phyloP scores from a whole-genome alignment of 371 early-diverging fungal genomes.

The Chytridiales sp. region DNA sequence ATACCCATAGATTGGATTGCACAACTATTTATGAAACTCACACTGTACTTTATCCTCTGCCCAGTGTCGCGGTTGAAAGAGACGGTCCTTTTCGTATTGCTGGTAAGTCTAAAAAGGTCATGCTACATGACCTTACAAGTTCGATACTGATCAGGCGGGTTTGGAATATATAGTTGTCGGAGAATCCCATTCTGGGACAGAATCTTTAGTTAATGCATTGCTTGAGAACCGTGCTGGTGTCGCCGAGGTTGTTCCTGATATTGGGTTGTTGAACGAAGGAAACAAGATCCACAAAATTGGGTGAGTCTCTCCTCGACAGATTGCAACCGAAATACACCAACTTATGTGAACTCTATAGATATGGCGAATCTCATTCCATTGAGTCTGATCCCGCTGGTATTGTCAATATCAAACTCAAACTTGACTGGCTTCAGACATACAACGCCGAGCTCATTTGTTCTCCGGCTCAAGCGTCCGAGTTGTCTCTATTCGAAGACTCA shows the following conservation, averaged over 20 bases:
- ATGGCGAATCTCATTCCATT: no score
- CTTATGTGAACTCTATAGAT: not conserved
- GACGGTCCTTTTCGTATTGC: no score
- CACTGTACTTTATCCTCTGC: no score
- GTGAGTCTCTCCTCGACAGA: not conserved
- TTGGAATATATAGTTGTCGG: constrained; percentile 28
- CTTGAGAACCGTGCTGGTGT: constrained; percentile 9
- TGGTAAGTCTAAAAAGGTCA: no score
- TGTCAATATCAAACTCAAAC: constrained; percentile 1
- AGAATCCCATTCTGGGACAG: constrained; percentile 10
- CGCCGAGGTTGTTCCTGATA: constrained; percentile 5
- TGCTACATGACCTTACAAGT: no score
- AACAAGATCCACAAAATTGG: not conserved
- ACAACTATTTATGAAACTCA: no score
- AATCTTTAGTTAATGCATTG: constrained; percentile 21
- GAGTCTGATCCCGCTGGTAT: no score
- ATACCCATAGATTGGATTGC: no score
- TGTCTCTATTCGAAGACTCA: constrained; percentile 3
- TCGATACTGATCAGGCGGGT: no score
- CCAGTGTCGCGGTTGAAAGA: no score
- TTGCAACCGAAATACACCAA: constrained; percentile 1
- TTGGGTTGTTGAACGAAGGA: constrained; percentile 1
- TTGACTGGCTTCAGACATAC: constrained; percentile 25
- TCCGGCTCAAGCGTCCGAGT: not conserved
- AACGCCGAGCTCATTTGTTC: constrained; percentile 18